Percentiles rank a stretch among this genome's conserved stretches.
These are phyloP conservation scores for Sambucus nigra DNA, from an alignment of 129 eudicot species.

Conservation along the genomic window DNA sequence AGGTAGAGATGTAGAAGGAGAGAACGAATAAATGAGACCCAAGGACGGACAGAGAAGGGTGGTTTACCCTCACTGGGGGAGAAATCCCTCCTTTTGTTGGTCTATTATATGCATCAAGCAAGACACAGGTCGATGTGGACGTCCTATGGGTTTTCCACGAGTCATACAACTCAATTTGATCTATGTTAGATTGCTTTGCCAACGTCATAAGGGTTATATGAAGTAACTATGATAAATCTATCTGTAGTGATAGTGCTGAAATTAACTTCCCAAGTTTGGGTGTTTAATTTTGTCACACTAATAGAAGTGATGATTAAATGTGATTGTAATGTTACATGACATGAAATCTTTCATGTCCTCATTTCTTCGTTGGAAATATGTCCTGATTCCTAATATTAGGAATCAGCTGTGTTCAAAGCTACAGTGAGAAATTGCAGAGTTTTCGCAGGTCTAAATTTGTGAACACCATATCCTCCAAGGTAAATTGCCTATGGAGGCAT, in stretches of 20 bases:
- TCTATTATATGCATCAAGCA: not conserved
- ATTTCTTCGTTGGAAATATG: not conserved
- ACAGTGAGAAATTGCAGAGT: not conserved
- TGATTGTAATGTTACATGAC: not conserved
- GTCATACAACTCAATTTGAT: not conserved
- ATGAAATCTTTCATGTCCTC: conserved; percentile 1
- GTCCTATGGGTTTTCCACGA: not conserved
- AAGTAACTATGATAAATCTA: not conserved
- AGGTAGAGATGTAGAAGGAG: too few species aligned
- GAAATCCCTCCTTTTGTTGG: too few species aligned
- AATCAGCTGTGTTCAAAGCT: not conserved
- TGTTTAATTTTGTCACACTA: not conserved
- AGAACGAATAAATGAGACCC: too few species aligned
- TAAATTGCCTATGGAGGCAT: conserved; percentile 3
- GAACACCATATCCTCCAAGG: not conserved
- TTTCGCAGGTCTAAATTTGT: not conserved
- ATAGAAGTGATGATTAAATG: not conserved
- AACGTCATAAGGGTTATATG: not conserved
- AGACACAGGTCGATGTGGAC: not conserved
- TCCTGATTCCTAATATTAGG: not conserved
- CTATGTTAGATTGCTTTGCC: too few species aligned
- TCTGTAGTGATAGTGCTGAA: not conserved
- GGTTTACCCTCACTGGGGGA: too few species aligned
- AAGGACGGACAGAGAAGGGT: too few species aligned
- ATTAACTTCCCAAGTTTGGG: not conserved